Conservation (phyloP, 1,284 basidiomycete genomes). For the Caloboletus firmus region DNA sequence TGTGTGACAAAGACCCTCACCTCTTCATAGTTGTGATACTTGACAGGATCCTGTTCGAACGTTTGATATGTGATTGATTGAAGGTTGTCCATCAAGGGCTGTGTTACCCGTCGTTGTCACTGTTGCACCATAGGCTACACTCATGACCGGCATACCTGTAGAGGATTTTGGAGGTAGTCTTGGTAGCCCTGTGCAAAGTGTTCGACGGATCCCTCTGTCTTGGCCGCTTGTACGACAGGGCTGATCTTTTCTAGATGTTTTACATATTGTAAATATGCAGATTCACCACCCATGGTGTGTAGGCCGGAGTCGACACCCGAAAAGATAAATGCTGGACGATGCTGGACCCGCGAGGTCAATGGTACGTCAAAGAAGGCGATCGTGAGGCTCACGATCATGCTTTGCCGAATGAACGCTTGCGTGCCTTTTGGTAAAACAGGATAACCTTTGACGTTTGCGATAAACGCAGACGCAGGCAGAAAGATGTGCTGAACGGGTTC, state of each 20-base stretch:
- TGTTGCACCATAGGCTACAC: not conserved
- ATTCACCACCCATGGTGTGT: conserved; percentile 80
- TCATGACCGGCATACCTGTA: conserved; percentile 59
- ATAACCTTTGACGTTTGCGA: conserved; percentile 95
- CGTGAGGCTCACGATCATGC: conserved; percentile 71
- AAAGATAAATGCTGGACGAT: conserved; percentile 80
- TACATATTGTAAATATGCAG: conserved; percentile 90
- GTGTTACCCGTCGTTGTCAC: conserved; percentile 13
- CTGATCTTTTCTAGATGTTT: conserved; percentile 80
- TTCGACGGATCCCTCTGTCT: conserved; percentile 72
- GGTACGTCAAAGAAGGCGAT: conserved; percentile 15
- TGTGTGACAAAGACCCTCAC: conserved; percentile 38
- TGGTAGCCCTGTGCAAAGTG: conserved; percentile 91
- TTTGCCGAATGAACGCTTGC: conserved; percentile 84
- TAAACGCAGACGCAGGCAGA: conserved; percentile 88
- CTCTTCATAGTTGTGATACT: conserved; percentile 96
- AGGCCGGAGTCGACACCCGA: conserved; percentile 62
- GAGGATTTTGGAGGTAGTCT: conserved; percentile 93
- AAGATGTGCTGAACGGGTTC: conserved; percentile 89
- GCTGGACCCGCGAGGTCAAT: conserved; percentile 44
- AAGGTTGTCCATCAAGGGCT: conserved; percentile 97
- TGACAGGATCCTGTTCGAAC: conserved; percentile 97
- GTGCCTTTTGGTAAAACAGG: conserved; percentile 93
- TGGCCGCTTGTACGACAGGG: conserved; percentile 56
- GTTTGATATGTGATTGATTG: conserved; percentile 95